A percentile compares a stretch with the other conserved stretches of the same genome.
Conservation (phyloP, 352 stramenopile species). For the Pythium plurisporium region DNA sequence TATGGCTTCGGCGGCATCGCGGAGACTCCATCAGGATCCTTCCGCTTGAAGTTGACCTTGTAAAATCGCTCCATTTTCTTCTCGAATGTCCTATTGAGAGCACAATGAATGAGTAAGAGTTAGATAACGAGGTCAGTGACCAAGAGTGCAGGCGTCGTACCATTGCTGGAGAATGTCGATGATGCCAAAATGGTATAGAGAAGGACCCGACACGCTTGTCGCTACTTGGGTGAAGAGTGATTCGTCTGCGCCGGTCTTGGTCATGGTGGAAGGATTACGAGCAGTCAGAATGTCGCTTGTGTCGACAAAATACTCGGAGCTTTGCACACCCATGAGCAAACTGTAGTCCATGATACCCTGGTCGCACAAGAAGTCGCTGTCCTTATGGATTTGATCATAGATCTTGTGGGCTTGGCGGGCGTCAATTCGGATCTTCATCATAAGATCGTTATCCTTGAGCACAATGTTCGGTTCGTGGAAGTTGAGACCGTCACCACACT, state of each 20-base stretch:
- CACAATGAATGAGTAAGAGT: not conserved
- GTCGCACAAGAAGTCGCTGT: slow-evolving; percentile 86
- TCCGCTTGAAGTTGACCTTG: slow-evolving; percentile 86
- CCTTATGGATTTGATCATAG: slow-evolving; percentile 85
- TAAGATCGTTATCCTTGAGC: slow-evolving; percentile 87
- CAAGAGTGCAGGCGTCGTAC: slow-evolving; percentile 25
- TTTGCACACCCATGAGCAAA: slow-evolving; percentile 88
- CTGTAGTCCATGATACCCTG: slow-evolving; percentile 92
- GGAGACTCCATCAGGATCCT: slow-evolving; percentile 83
- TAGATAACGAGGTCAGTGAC: not conserved
- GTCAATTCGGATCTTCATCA: slow-evolving; percentile 87
- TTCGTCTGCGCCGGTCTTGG: slow-evolving; percentile 38
- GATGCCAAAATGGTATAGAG: slow-evolving; percentile 89
- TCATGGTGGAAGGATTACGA: slow-evolving; percentile 20
- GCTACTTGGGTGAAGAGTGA: slow-evolving; percentile 76
- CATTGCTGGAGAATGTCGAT: slow-evolving; percentile 91
- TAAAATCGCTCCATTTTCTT: slow-evolving; percentile 91
- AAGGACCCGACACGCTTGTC: slow-evolving; percentile 82
- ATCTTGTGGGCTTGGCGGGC: slow-evolving; percentile 71
- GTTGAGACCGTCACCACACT: slow-evolving; percentile 82
- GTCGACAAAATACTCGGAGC: slow-evolving; percentile 86
- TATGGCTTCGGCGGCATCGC: slow-evolving; percentile 87
- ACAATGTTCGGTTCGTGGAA: slow-evolving; percentile 88
- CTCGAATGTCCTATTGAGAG: slow-evolving; percentile 63
- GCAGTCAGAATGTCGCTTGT: slow-evolving; percentile 55